Percentiles rank a stretch among this genome's conserved stretches.
Evolutionary conservation across 495 filamentous ascomycete genomes (phyloP).

Genomic region (Lentithecium fluviatile): DNA sequence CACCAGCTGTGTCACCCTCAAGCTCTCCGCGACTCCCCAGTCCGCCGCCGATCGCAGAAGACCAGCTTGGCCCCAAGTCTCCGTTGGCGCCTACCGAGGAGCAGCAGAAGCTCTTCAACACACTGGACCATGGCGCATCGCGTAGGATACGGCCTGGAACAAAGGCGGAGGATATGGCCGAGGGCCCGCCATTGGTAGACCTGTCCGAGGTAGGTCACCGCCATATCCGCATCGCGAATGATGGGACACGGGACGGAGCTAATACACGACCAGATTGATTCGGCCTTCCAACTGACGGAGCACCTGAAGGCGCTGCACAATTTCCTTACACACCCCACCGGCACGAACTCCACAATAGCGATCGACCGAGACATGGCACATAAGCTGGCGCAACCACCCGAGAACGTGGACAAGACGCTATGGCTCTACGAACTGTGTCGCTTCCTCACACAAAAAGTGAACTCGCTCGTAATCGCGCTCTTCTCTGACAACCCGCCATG

Average conservation of each 20-base stretch:
- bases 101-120: constrained; percentile 41
- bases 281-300: constrained; percentile 96
- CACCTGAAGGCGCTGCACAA: constrained; percentile 91
- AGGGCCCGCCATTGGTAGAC: constrained; percentile 83
- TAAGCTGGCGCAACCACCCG: constrained; percentile 73
- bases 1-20: constrained; percentile 60
- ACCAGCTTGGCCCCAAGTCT: constrained; percentile 82
- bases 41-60: constrained; percentile 86
- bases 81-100: constrained; percentile 60
- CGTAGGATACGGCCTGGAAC: constrained; percentile 91
- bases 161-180: constrained; percentile 83
- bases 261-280: constrained; percentile 59
- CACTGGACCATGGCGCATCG: constrained; percentile 62
- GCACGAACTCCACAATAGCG: constrained; percentile 55
- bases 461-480: constrained; percentile 85
- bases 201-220: constrained; percentile 66
- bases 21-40: constrained; percentile 84
- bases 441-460: constrained; percentile 89
- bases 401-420: constrained; percentile 74
- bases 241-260: not conserved
- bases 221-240: not conserved
- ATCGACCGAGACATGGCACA: constrained; percentile 71
- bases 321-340: constrained; percentile 65
- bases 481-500: constrained; percentile 87
- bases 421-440: constrained; percentile 98